A percentile compares a stretch with the other conserved stretches of the same genome.
phyloP scores from a whole-genome alignment of 2,329 filamentous ascomycete species.

The Neurospora sp. region DNA sequence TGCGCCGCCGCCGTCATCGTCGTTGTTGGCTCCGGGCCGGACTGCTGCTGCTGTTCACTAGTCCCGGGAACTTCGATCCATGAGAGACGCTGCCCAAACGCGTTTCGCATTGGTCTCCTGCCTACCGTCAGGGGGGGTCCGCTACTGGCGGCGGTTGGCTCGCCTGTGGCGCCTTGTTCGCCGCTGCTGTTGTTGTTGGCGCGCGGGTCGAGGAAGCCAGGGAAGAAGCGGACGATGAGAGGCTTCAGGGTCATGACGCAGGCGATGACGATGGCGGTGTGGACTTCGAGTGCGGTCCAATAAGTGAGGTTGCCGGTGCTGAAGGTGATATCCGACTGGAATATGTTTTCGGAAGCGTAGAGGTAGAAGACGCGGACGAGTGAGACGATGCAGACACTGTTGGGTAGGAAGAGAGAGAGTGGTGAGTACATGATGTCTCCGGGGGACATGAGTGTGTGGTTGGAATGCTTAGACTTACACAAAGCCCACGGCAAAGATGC shows the following conservation, averaged over 20 bases:
- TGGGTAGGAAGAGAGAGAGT: background rate
- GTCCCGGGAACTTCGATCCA: constrained; percentile 1
- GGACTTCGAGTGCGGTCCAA: constrained; percentile 25
- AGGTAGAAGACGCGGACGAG: constrained; percentile 21
- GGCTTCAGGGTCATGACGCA: constrained; percentile 28
- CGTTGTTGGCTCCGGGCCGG: background rate
- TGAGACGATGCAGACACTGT: constrained; percentile 25
- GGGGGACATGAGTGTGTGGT: background rate
- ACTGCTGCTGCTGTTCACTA: background rate
- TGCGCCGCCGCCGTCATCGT: background rate
- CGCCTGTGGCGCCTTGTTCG: background rate
- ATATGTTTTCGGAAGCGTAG: constrained; percentile 5
- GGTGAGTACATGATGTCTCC: background rate
- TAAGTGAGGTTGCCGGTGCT: constrained; percentile 18
- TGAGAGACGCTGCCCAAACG: background rate
- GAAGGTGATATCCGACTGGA: constrained; percentile 20
- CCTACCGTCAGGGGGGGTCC: constrained; percentile 12
- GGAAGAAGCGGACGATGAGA: constrained; percentile 22
- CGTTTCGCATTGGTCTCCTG: constrained; percentile 8
- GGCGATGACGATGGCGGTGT: constrained; percentile 25
- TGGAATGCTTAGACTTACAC: constrained; percentile 7
- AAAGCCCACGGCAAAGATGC: constrained; percentile 15
- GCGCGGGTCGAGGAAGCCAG: constrained; percentile 5
- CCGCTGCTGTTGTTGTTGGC: background rate
- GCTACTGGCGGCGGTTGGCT: background rate